Evolutionary conservation across 768 basidiomycete species (phyloP), one percentile per base, ranked within the genome.

Genomic region (Leccinum fibrillosum): DNA sequence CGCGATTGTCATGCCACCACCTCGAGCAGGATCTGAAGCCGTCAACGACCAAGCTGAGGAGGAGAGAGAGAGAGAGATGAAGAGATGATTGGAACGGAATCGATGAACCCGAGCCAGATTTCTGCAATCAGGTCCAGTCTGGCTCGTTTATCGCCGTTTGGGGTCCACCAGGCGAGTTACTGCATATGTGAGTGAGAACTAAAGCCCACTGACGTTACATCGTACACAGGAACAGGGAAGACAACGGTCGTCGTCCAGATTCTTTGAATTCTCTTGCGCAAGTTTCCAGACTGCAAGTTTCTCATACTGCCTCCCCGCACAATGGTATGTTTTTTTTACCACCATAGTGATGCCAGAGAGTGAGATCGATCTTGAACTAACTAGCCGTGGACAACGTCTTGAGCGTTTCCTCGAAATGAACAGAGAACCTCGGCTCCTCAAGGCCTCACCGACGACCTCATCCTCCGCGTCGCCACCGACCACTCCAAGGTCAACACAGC

Each of bases 251-350:
- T 88, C 5, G 78, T 88, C 3, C 78, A 84, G 59, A 84, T 87
- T 28, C 74, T 88, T 15, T 72, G 74, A n/a, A n/a, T n/a, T 51
- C 68, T 83, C 54, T 59, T 79, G 61, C 66, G 58, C 63, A 67
- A 57, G 60, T 60, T 64, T 67, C 49, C 64, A 60, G 45, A 74
- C 2, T 64, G 74, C 9, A 85, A 81, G 63, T 82, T 88, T 25
- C 73, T 88, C 25, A 86, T 88, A n/a, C n/a, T n/a, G 86, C 86
- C 0, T 88, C 87, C 0, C 87, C 86, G 0, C 85, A 86, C 62
- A 88, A 87, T 57, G 86, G 86, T 82, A 63, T 60, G 58, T 28
- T 2, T 17, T 10, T 30, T 30, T 32, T 26, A 3, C 21, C 35
- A 35, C 5, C 9, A 25, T 13, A 9, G 12, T 15, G n/a, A 37